These are phyloP conservation scores for Fusarium mangiferae DNA, from an alignment of 2,329 filamentous ascomycete genomes.

Conservation along the genomic window DNA sequence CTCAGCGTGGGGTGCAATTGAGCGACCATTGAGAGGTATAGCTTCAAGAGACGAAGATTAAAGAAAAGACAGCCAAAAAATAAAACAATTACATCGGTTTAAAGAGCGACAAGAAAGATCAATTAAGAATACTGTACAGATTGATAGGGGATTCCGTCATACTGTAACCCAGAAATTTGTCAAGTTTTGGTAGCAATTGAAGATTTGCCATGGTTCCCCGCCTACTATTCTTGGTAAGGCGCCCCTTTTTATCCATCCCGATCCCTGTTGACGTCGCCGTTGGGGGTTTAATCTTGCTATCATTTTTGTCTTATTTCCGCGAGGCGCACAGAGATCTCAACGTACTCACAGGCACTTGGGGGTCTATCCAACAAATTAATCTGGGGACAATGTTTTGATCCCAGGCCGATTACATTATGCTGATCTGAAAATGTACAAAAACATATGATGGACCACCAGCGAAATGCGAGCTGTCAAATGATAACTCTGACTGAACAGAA, in stretches of 20 bases:
- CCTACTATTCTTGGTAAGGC: not conserved
- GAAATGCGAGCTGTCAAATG: not conserved
- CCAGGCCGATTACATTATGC: not conserved
- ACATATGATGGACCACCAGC: not conserved
- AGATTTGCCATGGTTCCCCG: constrained; percentile 5
- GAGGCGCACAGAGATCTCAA: not conserved
- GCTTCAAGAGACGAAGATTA: not conserved
- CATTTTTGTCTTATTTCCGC: not conserved
- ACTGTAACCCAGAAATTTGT: constrained; percentile 3
- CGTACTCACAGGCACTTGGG: not conserved
- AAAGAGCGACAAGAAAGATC: constrained; percentile 29
- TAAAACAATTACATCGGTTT: constrained; percentile 29
- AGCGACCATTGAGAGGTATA: constrained; percentile 12
- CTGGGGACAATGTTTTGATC: too few relatives aligned
- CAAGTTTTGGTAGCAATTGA: constrained; percentile 4
- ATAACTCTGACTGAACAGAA: not conserved
- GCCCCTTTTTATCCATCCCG: not conserved
- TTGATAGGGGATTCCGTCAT: not conserved
- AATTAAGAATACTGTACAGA: constrained; percentile 5
- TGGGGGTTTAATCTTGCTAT: not conserved
- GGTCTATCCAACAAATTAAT: not conserved
- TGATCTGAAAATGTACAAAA: too few relatives aligned
- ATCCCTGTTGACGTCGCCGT: not conserved
- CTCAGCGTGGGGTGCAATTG: not conserved
- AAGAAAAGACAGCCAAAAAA: not conserved